Conservation (phyloP, 1,284 basidiomycete species). For the Coniferiporia sulphurascens region DNA sequence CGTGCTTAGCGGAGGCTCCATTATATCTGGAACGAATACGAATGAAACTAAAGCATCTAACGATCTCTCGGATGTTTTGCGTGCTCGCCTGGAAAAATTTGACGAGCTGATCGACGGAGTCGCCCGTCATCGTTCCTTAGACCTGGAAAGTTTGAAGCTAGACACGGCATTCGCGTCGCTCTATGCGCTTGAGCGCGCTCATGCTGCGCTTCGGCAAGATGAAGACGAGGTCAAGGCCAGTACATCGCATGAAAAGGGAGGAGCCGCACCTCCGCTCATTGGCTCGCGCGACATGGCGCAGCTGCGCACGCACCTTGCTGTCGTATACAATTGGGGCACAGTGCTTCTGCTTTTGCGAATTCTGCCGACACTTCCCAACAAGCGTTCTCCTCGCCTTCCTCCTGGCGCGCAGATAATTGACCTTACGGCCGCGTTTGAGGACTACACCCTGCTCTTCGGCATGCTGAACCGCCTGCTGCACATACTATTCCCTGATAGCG, state of each 20-base stretch:
- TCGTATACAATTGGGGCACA: conserved; percentile 67
- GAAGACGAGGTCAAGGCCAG: conserved; percentile 2
- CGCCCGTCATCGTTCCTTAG: not conserved
- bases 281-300: conserved; percentile 62
- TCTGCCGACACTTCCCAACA: conserved; percentile 39
- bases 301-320: conserved; percentile 57
- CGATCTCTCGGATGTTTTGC: conserved; percentile 8
- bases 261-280: conserved; percentile 35
- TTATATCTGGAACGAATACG: conserved; percentile 6
- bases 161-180: conserved; percentile 56
- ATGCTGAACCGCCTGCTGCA: conserved; percentile 39
- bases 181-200: conserved; percentile 45
- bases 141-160: conserved; percentile 28
- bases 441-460: conserved; percentile 39
- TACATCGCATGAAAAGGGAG: not conserved
- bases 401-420: conserved; percentile 29
- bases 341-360: conserved; percentile 46
- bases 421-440: conserved; percentile 30
- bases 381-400: conserved; percentile 18
- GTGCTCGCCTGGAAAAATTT: conserved; percentile 9
- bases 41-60: conserved; percentile 1
- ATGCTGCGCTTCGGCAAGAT: conserved; percentile 37
- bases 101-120: conserved; percentile 7
- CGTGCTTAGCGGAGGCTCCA: conserved; percentile 8
- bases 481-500: conserved; percentile 49